Evolutionary conservation across 257 asterid species (phyloP), one percentile per base, ranked within the genome.

Genomic region (Solanum arcanum): DNA sequence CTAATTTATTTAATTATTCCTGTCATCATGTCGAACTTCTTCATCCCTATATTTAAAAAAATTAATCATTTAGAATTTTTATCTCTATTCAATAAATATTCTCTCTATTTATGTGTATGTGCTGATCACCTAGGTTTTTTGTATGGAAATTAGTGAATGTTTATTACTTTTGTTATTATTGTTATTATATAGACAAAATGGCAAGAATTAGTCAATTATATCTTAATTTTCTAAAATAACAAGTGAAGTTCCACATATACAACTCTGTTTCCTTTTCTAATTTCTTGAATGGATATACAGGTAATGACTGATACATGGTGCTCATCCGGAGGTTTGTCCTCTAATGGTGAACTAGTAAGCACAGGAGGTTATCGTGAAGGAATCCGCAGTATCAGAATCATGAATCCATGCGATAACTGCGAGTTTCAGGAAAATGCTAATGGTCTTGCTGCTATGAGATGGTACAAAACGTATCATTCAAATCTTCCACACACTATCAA

Each of bases 251-350:
- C 49, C 81, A 37, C 70, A 62, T 62, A 62, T 62, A 62, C 37
- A 73, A 29, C 49, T 73, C 27, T 10, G 2, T 35, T 73, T 72
- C 14, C 25, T 35, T 72, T 23, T 18, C 15, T 35, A 35, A 72
- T 33, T 78, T 29, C 3, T 44, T 46, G 7, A 29, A 80, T 80
- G 29, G 85, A 47, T 80, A 37, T 46, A 33, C 21, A 97, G 99
- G 0, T 97, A 64, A 86, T 62, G 5, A 42, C 85, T 29, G 95
- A 98, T 91, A 98, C 98, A 37, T 97, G 99, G 99, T 97, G 99
- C 90, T 97, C 99, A 39, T 89, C 95, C 7, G 99, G 99, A n/a
- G 94, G 95, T 75, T 89, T 97, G 41, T 84, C 93, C 9, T 49
- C 70, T 29, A 87, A 84, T 6, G 99, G 99, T 10, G 93, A 91